Evolutionary conservation across 257 asterid genomes (phyloP).

Genomic region (Solanum pinnatisectum): DNA sequence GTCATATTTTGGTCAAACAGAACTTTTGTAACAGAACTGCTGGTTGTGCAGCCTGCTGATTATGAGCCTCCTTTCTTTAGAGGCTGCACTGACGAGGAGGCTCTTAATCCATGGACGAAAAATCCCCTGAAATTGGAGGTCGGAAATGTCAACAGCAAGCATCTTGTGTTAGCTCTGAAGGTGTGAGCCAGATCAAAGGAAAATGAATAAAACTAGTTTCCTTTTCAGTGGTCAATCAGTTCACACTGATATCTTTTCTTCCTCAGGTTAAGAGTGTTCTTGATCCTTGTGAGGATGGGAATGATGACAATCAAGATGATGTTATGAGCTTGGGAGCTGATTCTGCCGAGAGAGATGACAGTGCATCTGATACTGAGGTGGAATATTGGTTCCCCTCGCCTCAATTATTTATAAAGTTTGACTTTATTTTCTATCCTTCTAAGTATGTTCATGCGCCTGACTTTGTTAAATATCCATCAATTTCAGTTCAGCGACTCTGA

Average conservation of each 20-base stretch:
- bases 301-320: slow-evolving; percentile 51
- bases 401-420: not conserved
- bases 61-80: slow-evolving; percentile 94
- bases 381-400: not conserved
- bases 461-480: not conserved
- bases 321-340: slow-evolving; percentile 59
- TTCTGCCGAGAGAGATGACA: slow-evolving; percentile 38
- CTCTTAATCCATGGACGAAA: slow-evolving; percentile 65
- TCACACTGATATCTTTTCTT: slow-evolving; percentile 1
- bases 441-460: not conserved
- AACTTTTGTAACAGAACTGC: not conserved
- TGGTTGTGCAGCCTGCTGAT: slow-evolving; percentile 78
- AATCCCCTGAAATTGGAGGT: slow-evolving; percentile 85
- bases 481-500: slow-evolving; percentile 65
- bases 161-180: slow-evolving; percentile 79
- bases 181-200: slow-evolving; percentile 22
- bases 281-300: slow-evolving; percentile 91
- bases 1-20: not conserved
- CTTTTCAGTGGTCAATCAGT: not conserved
- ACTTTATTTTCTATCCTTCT: not conserved
- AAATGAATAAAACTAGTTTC: not conserved
- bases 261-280: slow-evolving; percentile 88
- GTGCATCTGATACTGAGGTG: slow-evolving; percentile 79
- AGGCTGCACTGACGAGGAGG: slow-evolving; percentile 84
- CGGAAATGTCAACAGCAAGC: slow-evolving; percentile 86